Base-by-base conservation (phyloP, 2,329 filamentous ascomycete species). In the Penicillium expansum region DNA sequence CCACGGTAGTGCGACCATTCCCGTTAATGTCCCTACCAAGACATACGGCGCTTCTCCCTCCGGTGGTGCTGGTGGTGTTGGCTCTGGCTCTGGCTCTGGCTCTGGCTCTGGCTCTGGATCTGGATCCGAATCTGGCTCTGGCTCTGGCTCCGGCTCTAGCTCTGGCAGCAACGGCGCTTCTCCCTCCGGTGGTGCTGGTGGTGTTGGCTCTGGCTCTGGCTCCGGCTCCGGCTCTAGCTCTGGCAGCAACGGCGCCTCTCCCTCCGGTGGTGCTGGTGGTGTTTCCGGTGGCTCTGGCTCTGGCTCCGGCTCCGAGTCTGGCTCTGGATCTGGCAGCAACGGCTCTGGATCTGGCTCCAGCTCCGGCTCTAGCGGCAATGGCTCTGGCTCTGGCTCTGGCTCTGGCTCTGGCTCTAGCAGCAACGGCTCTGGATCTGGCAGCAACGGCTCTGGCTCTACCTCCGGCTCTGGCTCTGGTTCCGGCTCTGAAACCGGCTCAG, bases 1-100 rank as follows among this genome's bases (percentile, higher is more conserved):
- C 42, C 37, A 42, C 16, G 47, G 39, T 45, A 55, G 39, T 52
- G 30, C 55, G 16, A 59, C 44, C 9, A 48, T 42, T 37, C 50
- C 60, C 1, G 58, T 49, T 39, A 9, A 14, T 1, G 52, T 51
- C 2, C 56, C 53, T 29, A 59, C 29, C 27, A 29, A 22, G 22
- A 39, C 50, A 16, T 29, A 50, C 8, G 42, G 14, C 14, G 39
- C 50, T 10, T 20, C 56, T 20, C 14, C 55, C 37, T 20, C 45
- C 27, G 57, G 55, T 18, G 44, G 32, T 35, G 45, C 27, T 29
- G 27, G 27, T 3, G 30, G 30, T 4, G 2, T 11, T 33, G 53
- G 30, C 10, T 1, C 33, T 20, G 47, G 43, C 35, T 38, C 52
- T 20, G 20, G 51, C n/a, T n/a, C 52, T 2, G 29, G 48, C n/a